Base-by-base conservation (phyloP, 108 stramenopile species). In the Asterionellopsis glacialis region DNA sequence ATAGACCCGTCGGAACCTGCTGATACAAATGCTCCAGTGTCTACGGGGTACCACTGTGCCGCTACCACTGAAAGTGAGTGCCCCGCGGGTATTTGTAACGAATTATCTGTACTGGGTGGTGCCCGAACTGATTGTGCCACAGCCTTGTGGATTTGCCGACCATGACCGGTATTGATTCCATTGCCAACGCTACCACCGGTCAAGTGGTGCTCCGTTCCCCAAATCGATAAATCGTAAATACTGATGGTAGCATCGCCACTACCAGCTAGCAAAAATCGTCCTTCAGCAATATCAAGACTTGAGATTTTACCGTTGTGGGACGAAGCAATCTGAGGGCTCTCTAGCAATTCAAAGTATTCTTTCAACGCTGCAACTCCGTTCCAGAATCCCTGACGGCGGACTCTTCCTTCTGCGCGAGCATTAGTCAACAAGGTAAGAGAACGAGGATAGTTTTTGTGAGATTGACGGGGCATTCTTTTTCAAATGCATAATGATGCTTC, bases 21-120 rank as follows among this genome's bases (percentile, higher is more conserved):
- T n/a, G 90, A 87, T 14, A 91, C 58, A 61, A 91, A 91, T 0
- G 65, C 72, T 25, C 90, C 90, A 21, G 73, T 61, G 62, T 91
- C 90, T 11, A 75, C 70, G 18, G 85, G 85, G 66, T 90, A 85
- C 89, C 89, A 90, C 45, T 82, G 79, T 1, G 77, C 77, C 33
- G 62, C 44, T 6, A 72, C 58, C 23, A 85, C 53, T 9, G 84
- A 73, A 45, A 73, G 51, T 0, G 74, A 66, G 53, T 84, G 88
- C 14, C 80, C 87, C 6, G 68, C 24, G 7, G 87, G 79, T 9
- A 79, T 56, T 24, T 43, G 43, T 13, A 64, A 45, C 12, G 45
- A 15, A 7, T 33, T 33, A 40, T 49, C 57, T 16, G 57, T 25
- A 1, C 21, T 52, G 22, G 13, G 25, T 16, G 64, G 67, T 33